Evolutionary conservation across 306 rosid genomes (phyloP), one percentile per base, ranked within the genome.

Genomic region (Quercus robur): DNA sequence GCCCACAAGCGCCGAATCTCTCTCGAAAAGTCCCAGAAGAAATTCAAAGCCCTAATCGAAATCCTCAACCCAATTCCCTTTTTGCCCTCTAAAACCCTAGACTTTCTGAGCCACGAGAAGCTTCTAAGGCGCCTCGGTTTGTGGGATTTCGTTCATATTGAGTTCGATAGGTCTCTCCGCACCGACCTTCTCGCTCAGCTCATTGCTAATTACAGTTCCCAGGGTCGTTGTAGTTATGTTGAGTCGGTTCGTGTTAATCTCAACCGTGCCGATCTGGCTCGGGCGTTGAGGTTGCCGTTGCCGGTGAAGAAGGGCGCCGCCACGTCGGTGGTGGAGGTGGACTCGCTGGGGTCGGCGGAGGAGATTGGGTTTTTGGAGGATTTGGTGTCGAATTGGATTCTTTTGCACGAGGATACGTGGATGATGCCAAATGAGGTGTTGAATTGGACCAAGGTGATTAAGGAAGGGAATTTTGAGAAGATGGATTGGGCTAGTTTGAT

Each of bases 401-500:
- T 95, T 66, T 83, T 95, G 78, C 97, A 93, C 56, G 97, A 88
- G 81, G 99, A 93, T 58, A 75, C 82, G 3, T 90, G 84, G 83
- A 89, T 95, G 71, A 83, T 88, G 92, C 78, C 94, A 1, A 18
- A 10, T 9, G 99, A 95, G 78, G 83, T 90, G 21, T 14, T 82
- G 81, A 51, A 31, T 75, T 81, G 57, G 56, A 75, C 79, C 11
- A 83, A 62, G 9, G 77, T 81, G 75, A 84, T 95, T 41, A 91
- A 81, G 66, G 93, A 80, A 23, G 98, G 99, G 52, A 57, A 81
- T 51, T 83, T 87, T 8, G 91, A 80, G 83, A 94, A 83, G 89
- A 86, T 93, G 74, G 97, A 93, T 77, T 94, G 97, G 97, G 91
- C 93, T 0, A 85, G 89, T 23, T 75, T 94, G 77, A 78, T 94